Conservation (phyloP, 75 land plant species). For the Selaginella moellendorffii region DNA sequence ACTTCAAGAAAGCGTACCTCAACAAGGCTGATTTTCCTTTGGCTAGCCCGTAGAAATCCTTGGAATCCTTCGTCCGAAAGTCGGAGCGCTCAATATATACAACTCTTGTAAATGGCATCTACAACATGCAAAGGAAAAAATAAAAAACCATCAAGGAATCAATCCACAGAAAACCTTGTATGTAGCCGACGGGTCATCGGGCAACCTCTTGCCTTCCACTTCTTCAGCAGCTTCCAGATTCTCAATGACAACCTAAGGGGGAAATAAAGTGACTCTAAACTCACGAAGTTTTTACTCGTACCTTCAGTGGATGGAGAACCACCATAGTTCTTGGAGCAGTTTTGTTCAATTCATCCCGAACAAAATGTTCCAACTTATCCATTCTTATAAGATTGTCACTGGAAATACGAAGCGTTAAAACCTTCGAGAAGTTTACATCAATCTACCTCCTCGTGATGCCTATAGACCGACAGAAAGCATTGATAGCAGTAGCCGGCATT, state of each 20-base stretch:
- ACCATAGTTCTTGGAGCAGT: conserved; percentile 79
- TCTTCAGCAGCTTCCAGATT: conserved; percentile 39
- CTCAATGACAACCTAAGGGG: conserved; percentile 88
- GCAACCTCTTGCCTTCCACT: conserved; percentile 91
- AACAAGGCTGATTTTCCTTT: too few species aligned
- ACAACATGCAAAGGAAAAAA: not conserved
- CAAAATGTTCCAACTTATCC: conserved; percentile 70
- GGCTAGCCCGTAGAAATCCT: conserved; percentile 99
- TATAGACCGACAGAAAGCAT: conserved; percentile 79
- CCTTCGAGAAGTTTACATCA: not conserved
- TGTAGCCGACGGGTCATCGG: conserved; percentile 58
- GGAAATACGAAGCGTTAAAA: conserved; percentile 11
- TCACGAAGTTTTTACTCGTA: too few species aligned
- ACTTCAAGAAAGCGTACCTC: too few species aligned
- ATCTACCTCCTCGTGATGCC: conserved; percentile 94
- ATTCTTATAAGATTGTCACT: conserved; percentile 78
- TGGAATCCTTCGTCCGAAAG: conserved; percentile 87
- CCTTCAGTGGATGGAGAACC: conserved; percentile 79
- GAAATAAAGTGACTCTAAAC: too few species aligned
- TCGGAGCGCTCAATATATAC: conserved; percentile 84
- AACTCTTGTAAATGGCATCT: conserved; percentile 87
- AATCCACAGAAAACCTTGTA: conserved; percentile 62
- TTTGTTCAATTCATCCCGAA: conserved; percentile 87
- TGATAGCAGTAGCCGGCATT: conserved; percentile 68
- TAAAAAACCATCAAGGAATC: not conserved